phyloP scores from a whole-genome alignment of 2,329 filamentous ascomycete species.

The Xylogone sp. region DNA sequence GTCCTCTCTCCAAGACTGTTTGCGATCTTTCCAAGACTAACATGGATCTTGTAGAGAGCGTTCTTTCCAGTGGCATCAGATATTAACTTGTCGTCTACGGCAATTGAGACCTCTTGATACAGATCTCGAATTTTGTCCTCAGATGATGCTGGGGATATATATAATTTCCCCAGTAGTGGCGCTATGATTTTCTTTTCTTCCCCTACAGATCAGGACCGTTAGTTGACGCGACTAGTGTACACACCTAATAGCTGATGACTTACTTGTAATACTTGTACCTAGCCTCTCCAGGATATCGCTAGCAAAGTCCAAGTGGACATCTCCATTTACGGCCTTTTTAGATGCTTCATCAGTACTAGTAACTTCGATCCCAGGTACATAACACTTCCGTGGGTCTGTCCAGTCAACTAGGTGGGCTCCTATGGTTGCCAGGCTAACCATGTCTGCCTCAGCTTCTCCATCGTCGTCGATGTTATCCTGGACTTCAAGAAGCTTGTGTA shows the following conservation, averaged over 20 bases:
- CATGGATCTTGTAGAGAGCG: conserved; percentile 64
- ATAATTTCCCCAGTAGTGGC: conserved; percentile 75
- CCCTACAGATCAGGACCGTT: conserved; percentile 42
- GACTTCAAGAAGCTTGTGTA: conserved; percentile 71
- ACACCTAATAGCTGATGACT: conserved; percentile 29
- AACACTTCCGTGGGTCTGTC: conserved; percentile 87
- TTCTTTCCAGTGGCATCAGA: conserved; percentile 60
- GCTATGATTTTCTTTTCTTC: conserved; percentile 84
- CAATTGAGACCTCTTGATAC: conserved; percentile 55
- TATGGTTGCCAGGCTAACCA: conserved; percentile 74
- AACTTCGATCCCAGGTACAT: conserved; percentile 39
- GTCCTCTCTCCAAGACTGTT: conserved; percentile 49
- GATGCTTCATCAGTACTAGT: conserved; percentile 48
- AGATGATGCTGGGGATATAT: conserved; percentile 65
- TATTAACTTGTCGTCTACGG: conserved; percentile 59
- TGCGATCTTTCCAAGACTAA: conserved; percentile 64
- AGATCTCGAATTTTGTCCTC: conserved; percentile 54
- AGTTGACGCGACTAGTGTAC: conserved; percentile 13
- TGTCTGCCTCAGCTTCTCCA: conserved; percentile 70
- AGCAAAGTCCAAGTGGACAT: conserved; percentile 78
- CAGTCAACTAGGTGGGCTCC: conserved; percentile 86
- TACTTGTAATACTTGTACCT: conserved; percentile 63
- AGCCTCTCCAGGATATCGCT: conserved; percentile 73
- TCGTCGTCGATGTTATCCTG: conserved; percentile 66
- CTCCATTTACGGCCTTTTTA: conserved; percentile 65